Conservation (phyloP, 345 rosid species). For the Populus euphratica region DNA sequence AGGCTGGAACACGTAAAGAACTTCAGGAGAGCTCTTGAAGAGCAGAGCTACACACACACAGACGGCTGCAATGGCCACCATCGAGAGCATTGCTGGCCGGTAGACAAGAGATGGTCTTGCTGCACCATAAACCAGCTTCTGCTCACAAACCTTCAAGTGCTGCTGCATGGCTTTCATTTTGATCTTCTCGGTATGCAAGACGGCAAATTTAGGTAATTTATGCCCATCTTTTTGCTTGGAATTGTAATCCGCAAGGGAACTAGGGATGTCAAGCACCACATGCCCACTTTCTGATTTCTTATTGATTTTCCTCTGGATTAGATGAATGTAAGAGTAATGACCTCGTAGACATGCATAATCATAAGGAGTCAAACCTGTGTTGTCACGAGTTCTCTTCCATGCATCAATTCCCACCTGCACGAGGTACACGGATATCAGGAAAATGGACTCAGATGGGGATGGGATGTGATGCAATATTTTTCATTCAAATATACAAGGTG, state of each 20-base stretch:
- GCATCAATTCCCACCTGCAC: constrained; percentile 82
- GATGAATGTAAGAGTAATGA: constrained; percentile 87
- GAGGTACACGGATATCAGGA: background rate
- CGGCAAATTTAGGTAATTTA: constrained; percentile 9
- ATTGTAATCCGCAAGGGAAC: background rate
- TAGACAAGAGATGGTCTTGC: constrained; percentile 57
- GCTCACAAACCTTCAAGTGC: constrained; percentile 67
- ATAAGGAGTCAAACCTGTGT: constrained; percentile 93
- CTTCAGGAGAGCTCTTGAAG: constrained; percentile 95
- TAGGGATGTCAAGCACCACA: constrained; percentile 61
- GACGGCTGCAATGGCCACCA: constrained; percentile 95
- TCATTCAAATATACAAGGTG: background rate
- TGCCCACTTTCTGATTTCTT: constrained; percentile 42
- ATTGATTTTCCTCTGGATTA: constrained; percentile 75
- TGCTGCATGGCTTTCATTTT: constrained; percentile 20
- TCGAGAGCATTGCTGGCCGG: constrained; percentile 94
- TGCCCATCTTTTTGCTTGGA: constrained; percentile 35
- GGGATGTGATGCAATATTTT: background rate
- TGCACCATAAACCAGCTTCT: constrained; percentile 48
- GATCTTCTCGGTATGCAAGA: constrained; percentile 54
- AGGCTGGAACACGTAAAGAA: constrained; percentile 77
- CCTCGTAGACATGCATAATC: constrained; percentile 95
- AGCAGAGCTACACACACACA: constrained; percentile 96
- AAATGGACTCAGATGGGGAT: background rate
- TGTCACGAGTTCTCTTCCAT: constrained; percentile 81